These are phyloP conservation scores for Zoysia matrella DNA, from an alignment of 202 grass and related monocot genomes.

Conservation along the genomic window DNA sequence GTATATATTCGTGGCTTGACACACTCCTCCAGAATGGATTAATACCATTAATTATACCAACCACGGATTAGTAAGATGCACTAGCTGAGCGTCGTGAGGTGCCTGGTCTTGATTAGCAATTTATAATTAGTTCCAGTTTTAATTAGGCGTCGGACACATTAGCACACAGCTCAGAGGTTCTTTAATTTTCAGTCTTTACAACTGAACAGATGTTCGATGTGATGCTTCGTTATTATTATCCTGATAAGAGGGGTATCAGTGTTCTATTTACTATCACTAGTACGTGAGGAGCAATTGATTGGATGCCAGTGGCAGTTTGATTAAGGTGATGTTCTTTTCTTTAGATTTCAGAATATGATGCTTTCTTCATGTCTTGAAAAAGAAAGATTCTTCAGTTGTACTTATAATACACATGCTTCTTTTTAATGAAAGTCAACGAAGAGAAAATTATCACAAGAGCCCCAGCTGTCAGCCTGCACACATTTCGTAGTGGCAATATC, in stretches of 20 bases:
- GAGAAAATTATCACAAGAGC: not conserved
- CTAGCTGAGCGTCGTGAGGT: no score
- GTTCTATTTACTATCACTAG: not conserved
- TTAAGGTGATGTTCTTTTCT: not conserved
- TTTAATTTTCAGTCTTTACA: not conserved
- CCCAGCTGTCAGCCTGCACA: slow-evolving; percentile 28
- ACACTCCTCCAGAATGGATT: not conserved
- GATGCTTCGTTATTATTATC: slow-evolving; percentile 6
- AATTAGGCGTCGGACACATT: slow-evolving; percentile 12
- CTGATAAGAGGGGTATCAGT: not conserved
- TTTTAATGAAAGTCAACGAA: not conserved
- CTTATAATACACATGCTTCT: not conserved
- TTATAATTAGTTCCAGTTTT: slow-evolving; percentile 5
- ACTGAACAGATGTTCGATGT: slow-evolving; percentile 1
- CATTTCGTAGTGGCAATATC: not conserved
- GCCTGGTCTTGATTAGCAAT: not conserved
- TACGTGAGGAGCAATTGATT: not conserved
- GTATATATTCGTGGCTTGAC: not conserved
- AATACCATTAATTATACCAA: slow-evolving; percentile 16
- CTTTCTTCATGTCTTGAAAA: not conserved
- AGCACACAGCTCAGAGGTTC: not conserved
- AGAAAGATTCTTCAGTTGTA: not conserved
- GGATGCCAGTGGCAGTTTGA: slow-evolving; percentile 11
- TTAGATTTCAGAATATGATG: not conserved
- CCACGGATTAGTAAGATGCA: slow-evolving; percentile 3